phyloP scores from a whole-genome alignment of 129 eudicot species.

The Cynara cardunculus region DNA sequence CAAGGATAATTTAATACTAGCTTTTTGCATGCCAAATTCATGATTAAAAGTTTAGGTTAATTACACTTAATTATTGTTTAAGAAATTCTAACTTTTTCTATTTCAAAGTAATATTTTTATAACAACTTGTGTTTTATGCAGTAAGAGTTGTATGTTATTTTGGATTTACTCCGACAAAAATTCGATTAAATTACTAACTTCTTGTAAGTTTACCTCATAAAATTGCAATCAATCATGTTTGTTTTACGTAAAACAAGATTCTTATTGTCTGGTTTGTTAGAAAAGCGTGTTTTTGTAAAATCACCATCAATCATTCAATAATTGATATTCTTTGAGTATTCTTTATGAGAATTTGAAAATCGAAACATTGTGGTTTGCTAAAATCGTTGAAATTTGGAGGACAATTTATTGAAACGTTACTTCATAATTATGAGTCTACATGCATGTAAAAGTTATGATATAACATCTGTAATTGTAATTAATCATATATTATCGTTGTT shows the following conservation, averaged over 20 bases:
- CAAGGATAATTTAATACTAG: constrained; percentile 19
- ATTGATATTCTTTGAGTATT: constrained; percentile 1
- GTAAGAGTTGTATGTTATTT: neutral
- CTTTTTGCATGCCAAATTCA: constrained; percentile 20
- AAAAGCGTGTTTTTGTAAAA: neutral
- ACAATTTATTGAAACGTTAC: neutral
- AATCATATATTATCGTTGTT: too few species aligned
- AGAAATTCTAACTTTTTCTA: neutral
- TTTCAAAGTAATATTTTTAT: neutral
- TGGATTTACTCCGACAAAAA: neutral
- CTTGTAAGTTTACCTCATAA: too few species aligned
- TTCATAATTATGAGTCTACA: neutral
- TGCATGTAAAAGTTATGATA: neutral
- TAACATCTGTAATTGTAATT: neutral
- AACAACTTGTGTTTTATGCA: neutral
- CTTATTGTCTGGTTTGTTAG: constrained; percentile 2
- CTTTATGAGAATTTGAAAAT: neutral
- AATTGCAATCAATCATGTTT: constrained; percentile 5
- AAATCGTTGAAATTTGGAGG: neutral
- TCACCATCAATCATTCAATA: constrained; percentile 9
- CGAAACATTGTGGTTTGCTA: neutral
- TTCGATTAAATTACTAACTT: neutral
- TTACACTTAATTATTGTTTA: neutral
- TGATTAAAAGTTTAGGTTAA: constrained; percentile 16
- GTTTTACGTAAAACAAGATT: neutral